Evolutionary conservation across 352 stramenopile genomes (phyloP), one percentile per base, ranked within the genome.

Genomic region (Globisporangium solare): DNA sequence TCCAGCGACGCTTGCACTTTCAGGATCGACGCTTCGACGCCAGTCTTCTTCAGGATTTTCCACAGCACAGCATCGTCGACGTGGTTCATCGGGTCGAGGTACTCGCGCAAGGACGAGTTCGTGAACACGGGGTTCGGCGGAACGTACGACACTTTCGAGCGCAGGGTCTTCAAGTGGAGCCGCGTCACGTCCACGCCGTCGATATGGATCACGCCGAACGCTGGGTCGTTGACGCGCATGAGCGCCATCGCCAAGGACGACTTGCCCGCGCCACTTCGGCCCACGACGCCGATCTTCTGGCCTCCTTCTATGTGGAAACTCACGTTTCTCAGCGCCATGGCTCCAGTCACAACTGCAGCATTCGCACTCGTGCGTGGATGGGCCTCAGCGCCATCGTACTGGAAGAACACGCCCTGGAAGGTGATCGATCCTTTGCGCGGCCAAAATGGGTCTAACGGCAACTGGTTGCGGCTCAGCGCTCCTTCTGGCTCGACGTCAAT

Each of bases 71-170:
- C 70, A 51, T 97, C 88, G 14, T 63, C 73, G 58, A 91, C 54
- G 86, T 64, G 35, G 69, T 63, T 51, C 48, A 95, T 97, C 22
- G 93, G 95, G 64, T 98, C 94, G 6, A 98, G 64, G 68, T 98
- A 98, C 39, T 77, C 85, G 20, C 91, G 83, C 40, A 98, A 70
- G 10, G 81, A 93, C 17, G 92, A 94, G n/a, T 75, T 82, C 59
- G 97, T 98, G 52, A 98, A 74, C 14, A 98, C 81, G n/a, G 95
- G 94, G 48, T 97, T 92, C 51, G 81, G 76, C 3, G 96, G 96
- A 32, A 99, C 68, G 41, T 83, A 82, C 40, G 64, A 76, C 20
- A 86, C 61, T 24, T 78, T 78, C 0, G 64, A 74, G 24, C 76
- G 76, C 35, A 86, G 59, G 8, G 60, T 65, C 56, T 64, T 67